Evolutionary conservation across 495 filamentous ascomycete species (phyloP).

Genomic region (Lindgomyces ingoldianus): DNA sequence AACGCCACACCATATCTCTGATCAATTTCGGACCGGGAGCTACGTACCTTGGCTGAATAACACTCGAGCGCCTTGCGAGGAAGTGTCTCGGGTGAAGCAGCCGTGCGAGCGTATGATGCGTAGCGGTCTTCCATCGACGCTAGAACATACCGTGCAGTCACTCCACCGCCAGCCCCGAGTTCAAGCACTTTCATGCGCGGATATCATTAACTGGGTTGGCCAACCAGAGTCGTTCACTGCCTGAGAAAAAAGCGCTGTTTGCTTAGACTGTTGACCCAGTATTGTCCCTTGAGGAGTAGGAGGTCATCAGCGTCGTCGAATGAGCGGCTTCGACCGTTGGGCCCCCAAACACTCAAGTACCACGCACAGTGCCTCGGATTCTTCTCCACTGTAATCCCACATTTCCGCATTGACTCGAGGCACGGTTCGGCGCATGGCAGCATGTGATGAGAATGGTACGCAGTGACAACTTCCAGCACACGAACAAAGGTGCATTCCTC

Average conservation of each 20-base stretch:
- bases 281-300: slow-evolving; percentile 31
- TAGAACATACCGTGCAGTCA: too few species aligned
- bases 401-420: neutral
- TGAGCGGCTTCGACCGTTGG: neutral
- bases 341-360: slow-evolving; percentile 48
- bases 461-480: slow-evolving; percentile 12
- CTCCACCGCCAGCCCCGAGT: too few species aligned
- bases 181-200: slow-evolving; percentile 43
- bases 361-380: slow-evolving; percentile 33
- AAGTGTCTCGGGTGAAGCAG: too few species aligned
- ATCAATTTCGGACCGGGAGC: too few species aligned
- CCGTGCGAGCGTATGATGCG: too few species aligned
- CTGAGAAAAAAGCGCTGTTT: slow-evolving; percentile 52
- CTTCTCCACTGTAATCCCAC: neutral
- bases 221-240: slow-evolving; percentile 44
- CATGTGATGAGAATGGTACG: slow-evolving; percentile 28
- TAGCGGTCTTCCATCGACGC: too few species aligned
- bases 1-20: too few species aligned
- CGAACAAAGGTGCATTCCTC: slow-evolving; percentile 8
- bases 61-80: too few species aligned
- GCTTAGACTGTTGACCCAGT: slow-evolving; percentile 16
- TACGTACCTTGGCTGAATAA: too few species aligned
- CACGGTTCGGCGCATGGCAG: slow-evolving; percentile 5
- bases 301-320: slow-evolving; percentile 24
- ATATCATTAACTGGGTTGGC: neutral